Percentiles rank a stretch among this genome's conserved stretches.
Conservation (phyloP, 306 rosid genomes). For the Cyamopsis tetragonoloba region DNA sequence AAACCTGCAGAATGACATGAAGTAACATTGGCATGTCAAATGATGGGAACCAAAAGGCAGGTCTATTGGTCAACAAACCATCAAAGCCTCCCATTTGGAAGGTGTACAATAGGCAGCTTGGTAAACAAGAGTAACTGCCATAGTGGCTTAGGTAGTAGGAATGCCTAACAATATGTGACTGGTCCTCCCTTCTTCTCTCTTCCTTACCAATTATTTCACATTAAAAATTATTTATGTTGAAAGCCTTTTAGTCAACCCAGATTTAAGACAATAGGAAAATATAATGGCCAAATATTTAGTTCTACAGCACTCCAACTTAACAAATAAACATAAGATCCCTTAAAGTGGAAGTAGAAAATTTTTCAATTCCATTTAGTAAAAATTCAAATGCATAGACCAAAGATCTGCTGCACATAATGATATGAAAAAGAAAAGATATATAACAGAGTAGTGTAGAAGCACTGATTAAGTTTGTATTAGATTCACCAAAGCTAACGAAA, state of each 20-base stretch:
- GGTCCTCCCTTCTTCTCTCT: too few species aligned
- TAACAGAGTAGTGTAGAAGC: not conserved
- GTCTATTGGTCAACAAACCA: too few species aligned
- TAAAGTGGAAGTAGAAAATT: not conserved
- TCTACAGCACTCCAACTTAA: not conserved
- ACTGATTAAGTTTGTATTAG: not conserved
- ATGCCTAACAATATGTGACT: too few species aligned
- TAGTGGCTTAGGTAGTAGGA: too few species aligned
- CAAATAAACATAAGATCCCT: not conserved
- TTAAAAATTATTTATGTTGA: not conserved
- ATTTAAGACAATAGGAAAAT: conserved; percentile 5
- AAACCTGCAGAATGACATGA: conserved; percentile 57
- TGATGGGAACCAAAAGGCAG: too few species aligned
- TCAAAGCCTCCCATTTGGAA: too few species aligned
- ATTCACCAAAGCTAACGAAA: not conserved
- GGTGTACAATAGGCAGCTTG: too few species aligned
- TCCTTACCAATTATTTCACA: not conserved
- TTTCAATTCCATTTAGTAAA: not conserved
- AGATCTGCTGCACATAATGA: not conserved
- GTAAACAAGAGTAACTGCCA: too few species aligned
- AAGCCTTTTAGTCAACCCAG: not conserved
- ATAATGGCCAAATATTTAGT: not conserved
- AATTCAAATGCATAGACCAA: not conserved
- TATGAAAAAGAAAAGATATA: not conserved
- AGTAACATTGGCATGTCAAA: conserved; percentile 8